phyloP scores from a whole-genome alignment of 306 rosid genomes.

The Oxytropis ochrocephala region DNA sequence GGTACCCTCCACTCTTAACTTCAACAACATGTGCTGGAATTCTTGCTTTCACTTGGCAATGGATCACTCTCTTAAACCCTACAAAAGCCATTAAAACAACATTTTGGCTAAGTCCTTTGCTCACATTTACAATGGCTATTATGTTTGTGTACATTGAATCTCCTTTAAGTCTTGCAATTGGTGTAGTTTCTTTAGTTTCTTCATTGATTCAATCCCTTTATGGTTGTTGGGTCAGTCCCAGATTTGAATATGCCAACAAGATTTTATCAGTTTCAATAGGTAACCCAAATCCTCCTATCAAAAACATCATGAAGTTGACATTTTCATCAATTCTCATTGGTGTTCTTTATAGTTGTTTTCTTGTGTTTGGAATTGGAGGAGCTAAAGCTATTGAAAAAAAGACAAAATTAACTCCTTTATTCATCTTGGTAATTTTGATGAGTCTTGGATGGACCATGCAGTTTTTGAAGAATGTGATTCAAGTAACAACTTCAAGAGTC shows the following conservation, averaged over 20 bases:
- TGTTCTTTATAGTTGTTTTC: conserved; percentile 35
- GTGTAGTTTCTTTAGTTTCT: conserved; percentile 31
- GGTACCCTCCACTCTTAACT: conserved; percentile 50
- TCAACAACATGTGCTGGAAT: conserved; percentile 38
- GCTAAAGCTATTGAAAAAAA: conserved; percentile 35
- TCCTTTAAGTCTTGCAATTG: conserved; percentile 32
- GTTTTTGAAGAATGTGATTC: conserved; percentile 41
- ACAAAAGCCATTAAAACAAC: conserved; percentile 38
- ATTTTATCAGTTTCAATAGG: conserved; percentile 36
- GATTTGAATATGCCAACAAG: conserved; percentile 36
- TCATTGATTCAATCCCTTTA: conserved; percentile 43
- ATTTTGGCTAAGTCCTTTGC: conserved; percentile 55
- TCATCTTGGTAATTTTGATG: conserved; percentile 35
- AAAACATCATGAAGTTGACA: conserved; percentile 11
- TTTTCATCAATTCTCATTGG: conserved; percentile 18
- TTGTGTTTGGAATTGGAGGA: conserved; percentile 48
- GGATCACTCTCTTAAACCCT: conserved; percentile 32
- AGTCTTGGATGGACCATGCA: conserved; percentile 71
- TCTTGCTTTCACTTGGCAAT: conserved; percentile 46
- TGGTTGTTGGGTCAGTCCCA: conserved; percentile 50
- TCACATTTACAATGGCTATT: conserved; percentile 31
- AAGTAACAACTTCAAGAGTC: conserved; percentile 40
- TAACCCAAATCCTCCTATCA: conserved; percentile 12
- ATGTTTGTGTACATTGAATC: conserved; percentile 37
- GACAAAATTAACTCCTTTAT: conserved; percentile 16